Evolutionary conservation across 257 asterid species (phyloP), one percentile per base, ranked within the genome.

Genomic region (Solanum gandarillasii): DNA sequence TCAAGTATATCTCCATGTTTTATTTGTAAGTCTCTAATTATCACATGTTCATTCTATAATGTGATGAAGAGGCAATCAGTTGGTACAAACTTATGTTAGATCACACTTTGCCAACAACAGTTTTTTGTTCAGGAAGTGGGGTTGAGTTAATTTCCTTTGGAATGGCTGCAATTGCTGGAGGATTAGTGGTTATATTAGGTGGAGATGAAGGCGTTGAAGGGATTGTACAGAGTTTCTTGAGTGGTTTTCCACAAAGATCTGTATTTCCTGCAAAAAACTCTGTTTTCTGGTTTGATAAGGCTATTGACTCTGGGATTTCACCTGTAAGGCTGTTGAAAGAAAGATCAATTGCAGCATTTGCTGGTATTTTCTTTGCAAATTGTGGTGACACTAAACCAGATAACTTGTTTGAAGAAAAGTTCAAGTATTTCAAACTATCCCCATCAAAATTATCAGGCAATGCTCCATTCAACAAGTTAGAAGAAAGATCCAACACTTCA

Each of bases 131-230:
- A 10, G 48, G 82, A 34, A 74, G 82, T 5, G 98, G 92, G 39
- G 87, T 71, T 16, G 92, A 58, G 84, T 78, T 91, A 38, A 94
- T 87, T 27, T 93, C 92, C 86, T 92, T 90, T 1, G 99, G 99
- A 29, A 97, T 95, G 87, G 92, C 98, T 9, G 99, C 98, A 87
- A 97, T 95, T 14, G 98, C 99, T 4, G 98, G 94, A 38, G 98
- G 62, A 7, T 93, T 95, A 12, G 90, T 29, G 0, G 94, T 65
- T 21, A 73, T 78, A 58, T 92, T 94, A 2, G 95, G 95, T 13
- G 97, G 98, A n/a, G 76, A 73, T 9, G 98, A 93, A 5, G 92
- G 84, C 25, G 94, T 90, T 31, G 98, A 95, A 83, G 99, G 99
- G 34, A 93, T 55, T 3, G 92, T 60, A 71, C 98, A 95, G 1